Conservation (phyloP, 139 green algal genomes). For the Chlamydomonas schloesseri region DNA sequence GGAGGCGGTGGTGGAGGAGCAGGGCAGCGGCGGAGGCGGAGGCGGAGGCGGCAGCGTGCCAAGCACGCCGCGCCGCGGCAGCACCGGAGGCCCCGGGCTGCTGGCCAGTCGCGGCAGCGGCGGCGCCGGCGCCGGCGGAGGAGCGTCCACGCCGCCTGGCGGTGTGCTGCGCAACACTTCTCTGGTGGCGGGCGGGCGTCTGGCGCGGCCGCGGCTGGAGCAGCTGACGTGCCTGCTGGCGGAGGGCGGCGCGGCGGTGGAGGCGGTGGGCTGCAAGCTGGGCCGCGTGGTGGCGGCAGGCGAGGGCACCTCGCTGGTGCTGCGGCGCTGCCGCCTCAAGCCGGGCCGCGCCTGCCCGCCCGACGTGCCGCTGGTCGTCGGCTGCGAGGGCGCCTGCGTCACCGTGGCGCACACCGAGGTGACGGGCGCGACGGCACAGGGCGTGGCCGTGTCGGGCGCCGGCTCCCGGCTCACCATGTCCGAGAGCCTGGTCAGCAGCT, state of each 20-base stretch:
- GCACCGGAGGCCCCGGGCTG: too few species aligned
- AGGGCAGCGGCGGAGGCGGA: background rate
- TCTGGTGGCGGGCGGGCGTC: background rate
- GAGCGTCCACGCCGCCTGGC: background rate
- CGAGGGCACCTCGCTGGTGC: background rate
- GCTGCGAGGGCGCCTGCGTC: background rate
- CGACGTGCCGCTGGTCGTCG: slow-evolving; percentile 5
- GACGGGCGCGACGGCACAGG: background rate
- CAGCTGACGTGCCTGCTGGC: background rate
- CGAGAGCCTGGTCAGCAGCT: background rate
- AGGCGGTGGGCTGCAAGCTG: slow-evolving; percentile 30
- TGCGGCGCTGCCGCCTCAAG: slow-evolving; percentile 13
- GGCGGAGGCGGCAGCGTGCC: background rate
- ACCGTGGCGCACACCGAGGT: background rate
- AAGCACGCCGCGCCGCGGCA: background rate
- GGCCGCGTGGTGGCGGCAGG: slow-evolving; percentile 1
- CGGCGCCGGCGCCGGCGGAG: too few species aligned
- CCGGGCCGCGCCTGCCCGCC: background rate
- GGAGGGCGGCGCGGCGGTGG: background rate
- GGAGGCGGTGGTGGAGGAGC: background rate
- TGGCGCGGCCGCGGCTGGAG: background rate
- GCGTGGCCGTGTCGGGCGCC: background rate
- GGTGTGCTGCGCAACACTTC: too few species aligned
- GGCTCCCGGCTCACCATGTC: background rate
- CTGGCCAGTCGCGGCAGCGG: too few species aligned